Conservation (phyloP, 805 yeast species). For the Barnettozyma pratensis region DNA sequence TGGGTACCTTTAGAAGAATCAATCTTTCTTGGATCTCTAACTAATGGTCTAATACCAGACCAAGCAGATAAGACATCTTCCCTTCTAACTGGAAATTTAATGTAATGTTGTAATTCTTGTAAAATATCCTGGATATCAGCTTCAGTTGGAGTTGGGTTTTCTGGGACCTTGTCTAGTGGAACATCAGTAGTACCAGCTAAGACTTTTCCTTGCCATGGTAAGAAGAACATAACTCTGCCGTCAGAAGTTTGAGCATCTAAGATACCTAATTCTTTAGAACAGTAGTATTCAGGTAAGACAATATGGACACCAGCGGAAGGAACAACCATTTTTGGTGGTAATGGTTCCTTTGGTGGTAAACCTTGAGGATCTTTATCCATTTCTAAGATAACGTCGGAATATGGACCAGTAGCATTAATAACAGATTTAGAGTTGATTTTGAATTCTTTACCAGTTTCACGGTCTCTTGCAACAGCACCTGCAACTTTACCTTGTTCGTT, state of each 20-base stretch:
- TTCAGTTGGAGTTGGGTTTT: slow-evolving; percentile 79
- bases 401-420: slow-evolving; percentile 94
- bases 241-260: slow-evolving; percentile 90
- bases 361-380: slow-evolving; percentile 76
- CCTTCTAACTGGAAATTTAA: slow-evolving; percentile 82
- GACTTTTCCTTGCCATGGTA: slow-evolving; percentile 97
- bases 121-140: slow-evolving; percentile 85
- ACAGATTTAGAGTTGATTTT: slow-evolving; percentile 65
- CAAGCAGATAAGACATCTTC: slow-evolving; percentile 92
- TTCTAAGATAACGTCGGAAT: slow-evolving; percentile 75
- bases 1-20: slow-evolving; percentile 54
- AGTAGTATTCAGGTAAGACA: slow-evolving; percentile 86
- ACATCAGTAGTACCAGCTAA: slow-evolving; percentile 96
- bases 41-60: slow-evolving; percentile 96
- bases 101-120: slow-evolving; percentile 82
- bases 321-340: slow-evolving; percentile 74
- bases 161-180: slow-evolving; percentile 66
- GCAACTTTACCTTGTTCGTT: slow-evolving; percentile 49
- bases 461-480: slow-evolving; percentile 75
- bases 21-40: slow-evolving; percentile 65
- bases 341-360: slow-evolving; percentile 46
- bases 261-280: slow-evolving; percentile 82
- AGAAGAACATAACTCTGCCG: slow-evolving; percentile 93
- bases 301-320: slow-evolving; percentile 95
- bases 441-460: slow-evolving; percentile 59